phyloP scores from a whole-genome alignment of 2,329 filamentous ascomycete genomes.

The Drechslera avenae region DNA sequence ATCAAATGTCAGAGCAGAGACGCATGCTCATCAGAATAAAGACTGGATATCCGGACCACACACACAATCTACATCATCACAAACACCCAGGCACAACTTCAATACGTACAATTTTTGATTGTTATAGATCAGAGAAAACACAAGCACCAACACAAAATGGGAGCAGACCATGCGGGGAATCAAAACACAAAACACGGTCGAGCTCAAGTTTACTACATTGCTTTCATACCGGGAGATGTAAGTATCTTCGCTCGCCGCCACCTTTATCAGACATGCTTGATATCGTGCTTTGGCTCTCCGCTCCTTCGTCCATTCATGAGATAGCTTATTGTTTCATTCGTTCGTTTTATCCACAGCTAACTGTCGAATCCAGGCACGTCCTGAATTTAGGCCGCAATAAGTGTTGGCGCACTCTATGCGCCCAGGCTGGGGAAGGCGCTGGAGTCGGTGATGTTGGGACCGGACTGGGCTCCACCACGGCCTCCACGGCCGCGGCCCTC shows the following conservation, averaged over 20 bases:
- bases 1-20: too few species aligned
- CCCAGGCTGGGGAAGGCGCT: slow-evolving; percentile 61
- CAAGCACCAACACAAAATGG: background rate
- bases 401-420: slow-evolving; percentile 42
- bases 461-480: slow-evolving; percentile 47
- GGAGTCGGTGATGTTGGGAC: slow-evolving; percentile 57
- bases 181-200: slow-evolving; percentile 4
- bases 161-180: background rate
- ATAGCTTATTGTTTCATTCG: slow-evolving; percentile 28
- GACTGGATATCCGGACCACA: too few species aligned
- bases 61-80: background rate
- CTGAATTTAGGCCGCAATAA: slow-evolving; percentile 20
- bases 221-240: slow-evolving; percentile 13
- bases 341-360: slow-evolving; percentile 21
- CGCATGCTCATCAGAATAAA: too few species aligned
- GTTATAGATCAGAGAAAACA: background rate
- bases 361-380: slow-evolving; percentile 17
- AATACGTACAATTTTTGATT: background rate
- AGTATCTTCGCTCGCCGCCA: slow-evolving; percentile 16
- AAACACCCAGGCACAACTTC: background rate
- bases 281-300: slow-evolving; percentile 12
- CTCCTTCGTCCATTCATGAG: slow-evolving; percentile 18
- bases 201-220: slow-evolving; percentile 17
- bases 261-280: slow-evolving; percentile 19
- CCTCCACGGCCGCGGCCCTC: slow-evolving; percentile 57